Base-by-base conservation (phyloP, 2,329 filamentous ascomycete genomes). In the Rutstroemia sydowiana region DNA sequence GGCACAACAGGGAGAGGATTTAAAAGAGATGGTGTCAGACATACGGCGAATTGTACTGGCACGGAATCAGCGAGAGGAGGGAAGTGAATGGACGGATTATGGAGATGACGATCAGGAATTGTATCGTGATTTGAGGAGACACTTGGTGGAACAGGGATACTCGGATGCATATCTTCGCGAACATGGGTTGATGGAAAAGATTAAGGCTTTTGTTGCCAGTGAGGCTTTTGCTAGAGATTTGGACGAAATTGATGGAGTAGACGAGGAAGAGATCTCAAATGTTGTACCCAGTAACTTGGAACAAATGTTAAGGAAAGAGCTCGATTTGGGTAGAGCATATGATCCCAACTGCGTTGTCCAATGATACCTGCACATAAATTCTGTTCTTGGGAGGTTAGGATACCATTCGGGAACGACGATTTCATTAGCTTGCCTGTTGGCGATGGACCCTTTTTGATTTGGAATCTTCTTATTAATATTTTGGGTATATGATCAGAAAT, bases 111-210 rank as follows among this genome's bases (percentile, higher is more conserved):
- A 76, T 13, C 75, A 79, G 36, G 69, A 71, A 13, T 62, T 79
- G 23, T 82, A 78, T 78, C 70, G 70, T 49, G 69, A 75, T 46
- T 79, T 82, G 62, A 72, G 74, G 54, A 61, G 70, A 8, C 77
- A 79, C 56, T 69, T 82, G 18, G 72, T 76, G 51, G 70, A 69
- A 48, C 77, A 78, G 48, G 78, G 78, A 9, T 36, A 36, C 3
- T 5, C 32, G 32, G 32, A 36, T 14, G n/a, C 32, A 5, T 36
- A 36, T 5, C 32, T 16, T 13, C 7, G 14, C 2, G 16, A n/a
- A 18, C 3, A 37, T 37, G 34, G 18, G 4, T n/a, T 37, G 34
- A n/a, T n/a, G 4, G 14, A 8, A n/a, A 37, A 16, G 14, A 37
- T 20, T 1, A 8, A 37, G 2, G 34, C 7, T 8, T 16, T 37